Percentiles rank a stretch among this genome's conserved stretches.
Evolutionary conservation across 2,329 filamentous ascomycete genomes (phyloP).

Genomic region (Fulvia fulva): DNA sequence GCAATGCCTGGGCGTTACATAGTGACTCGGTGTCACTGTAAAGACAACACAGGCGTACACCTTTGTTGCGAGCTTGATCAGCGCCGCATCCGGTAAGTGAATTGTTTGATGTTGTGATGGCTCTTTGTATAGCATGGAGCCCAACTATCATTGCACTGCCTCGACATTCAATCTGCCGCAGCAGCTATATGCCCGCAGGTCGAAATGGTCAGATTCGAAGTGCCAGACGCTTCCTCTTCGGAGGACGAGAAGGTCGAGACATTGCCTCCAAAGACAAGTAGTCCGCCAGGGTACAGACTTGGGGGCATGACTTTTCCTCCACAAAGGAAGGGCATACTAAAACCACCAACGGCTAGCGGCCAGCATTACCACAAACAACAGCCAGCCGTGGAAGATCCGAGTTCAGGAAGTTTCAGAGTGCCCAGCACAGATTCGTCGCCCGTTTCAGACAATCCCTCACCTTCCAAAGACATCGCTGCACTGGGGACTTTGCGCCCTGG

Average conservation of each 20-base stretch:
- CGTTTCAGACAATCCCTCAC: background rate
- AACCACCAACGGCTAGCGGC: background rate
- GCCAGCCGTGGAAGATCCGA: background rate
- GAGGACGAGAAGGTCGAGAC: background rate
- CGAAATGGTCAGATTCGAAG: background rate
- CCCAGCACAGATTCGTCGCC: background rate
- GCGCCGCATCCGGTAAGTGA: background rate
- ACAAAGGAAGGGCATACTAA: background rate
- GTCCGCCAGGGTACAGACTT: background rate
- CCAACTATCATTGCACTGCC: background rate
- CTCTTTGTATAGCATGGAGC: background rate
- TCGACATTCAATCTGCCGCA: background rate
- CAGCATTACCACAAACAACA: background rate
- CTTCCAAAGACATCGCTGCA: background rate
- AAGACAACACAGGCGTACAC: background rate
- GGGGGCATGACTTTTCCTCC: background rate
- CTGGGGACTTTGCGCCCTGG: background rate
- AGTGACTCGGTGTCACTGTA: background rate
- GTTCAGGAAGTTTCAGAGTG: background rate
- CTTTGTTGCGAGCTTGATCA: background rate
- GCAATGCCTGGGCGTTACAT: background rate
- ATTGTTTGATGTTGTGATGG: background rate
- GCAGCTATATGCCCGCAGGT: background rate
- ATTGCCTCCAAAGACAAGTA: background rate
- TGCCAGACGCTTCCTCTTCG: background rate